phyloP scores from a whole-genome alignment of 2,329 filamentous ascomycete genomes.

The Aciculosporium take region DNA sequence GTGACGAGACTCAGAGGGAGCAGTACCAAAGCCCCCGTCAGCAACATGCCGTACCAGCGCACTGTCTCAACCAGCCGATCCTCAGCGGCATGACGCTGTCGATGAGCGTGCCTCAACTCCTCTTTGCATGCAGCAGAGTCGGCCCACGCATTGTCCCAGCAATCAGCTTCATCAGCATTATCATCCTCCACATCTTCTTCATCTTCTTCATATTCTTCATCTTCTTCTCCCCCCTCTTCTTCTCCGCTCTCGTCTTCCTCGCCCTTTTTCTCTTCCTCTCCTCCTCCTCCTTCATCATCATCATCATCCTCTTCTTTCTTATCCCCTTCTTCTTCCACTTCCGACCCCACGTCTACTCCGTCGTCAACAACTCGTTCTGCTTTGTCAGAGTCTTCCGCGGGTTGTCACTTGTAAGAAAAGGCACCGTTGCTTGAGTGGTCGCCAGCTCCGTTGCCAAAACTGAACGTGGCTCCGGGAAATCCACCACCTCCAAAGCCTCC shows the following conservation, averaged over 20 bases:
- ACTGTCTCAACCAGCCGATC: slow-evolving; percentile 26
- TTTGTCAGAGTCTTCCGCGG: slow-evolving; percentile 22
- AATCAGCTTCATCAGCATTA: slow-evolving; percentile 12
- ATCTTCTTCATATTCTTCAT: slow-evolving; percentile 13
- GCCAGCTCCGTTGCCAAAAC: slow-evolving; percentile 29
- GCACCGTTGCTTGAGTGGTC: slow-evolving; percentile 24
- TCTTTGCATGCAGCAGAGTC: slow-evolving; percentile 9
- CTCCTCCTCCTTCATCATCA: slow-evolving; percentile 13
- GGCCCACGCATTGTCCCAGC: slow-evolving; percentile 10
- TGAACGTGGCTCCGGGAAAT: slow-evolving; percentile 36
- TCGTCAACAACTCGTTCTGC: slow-evolving; percentile 22
- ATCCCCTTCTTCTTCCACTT: slow-evolving; percentile 14
- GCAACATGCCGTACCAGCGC: slow-evolving; percentile 26
- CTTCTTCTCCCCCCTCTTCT: slow-evolving; percentile 16
- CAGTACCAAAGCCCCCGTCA: slow-evolving; percentile 31
- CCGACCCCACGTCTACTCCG: slow-evolving; percentile 12
- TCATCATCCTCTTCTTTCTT: slow-evolving; percentile 15
- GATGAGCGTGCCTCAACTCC: slow-evolving; percentile 17
- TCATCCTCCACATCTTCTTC: slow-evolving; percentile 14
- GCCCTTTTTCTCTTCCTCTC: slow-evolving; percentile 13
- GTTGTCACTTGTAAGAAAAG: slow-evolving; percentile 35
- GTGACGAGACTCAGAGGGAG: slow-evolving; percentile 29
- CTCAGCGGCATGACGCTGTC: slow-evolving; percentile 19
- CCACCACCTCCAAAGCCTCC: slow-evolving; percentile 36
- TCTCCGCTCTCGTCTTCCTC: slow-evolving; percentile 20